These are phyloP conservation scores for Pleurotus salmoneostramineus DNA, from an alignment of 768 basidiomycete species.

Conservation along the genomic window DNA sequence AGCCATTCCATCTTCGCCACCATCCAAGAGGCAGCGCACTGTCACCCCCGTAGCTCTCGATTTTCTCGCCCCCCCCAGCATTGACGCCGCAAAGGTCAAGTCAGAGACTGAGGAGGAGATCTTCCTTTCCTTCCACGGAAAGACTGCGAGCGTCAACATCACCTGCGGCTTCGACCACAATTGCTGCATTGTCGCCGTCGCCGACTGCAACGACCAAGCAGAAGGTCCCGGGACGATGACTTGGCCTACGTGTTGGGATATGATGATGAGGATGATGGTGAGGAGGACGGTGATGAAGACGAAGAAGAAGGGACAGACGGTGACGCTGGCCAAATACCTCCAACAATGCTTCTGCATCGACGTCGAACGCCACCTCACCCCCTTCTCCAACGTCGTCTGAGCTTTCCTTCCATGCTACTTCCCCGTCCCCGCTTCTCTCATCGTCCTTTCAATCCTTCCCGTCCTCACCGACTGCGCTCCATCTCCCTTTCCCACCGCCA, in stretches of 20 bases:
- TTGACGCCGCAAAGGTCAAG: too few relatives aligned
- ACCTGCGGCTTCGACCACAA: background rate
- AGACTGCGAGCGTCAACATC: background rate
- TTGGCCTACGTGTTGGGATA: slow-evolving; percentile 3
- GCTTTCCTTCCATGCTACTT: background rate
- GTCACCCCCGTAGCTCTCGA: too few relatives aligned
- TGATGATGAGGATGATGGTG: background rate
- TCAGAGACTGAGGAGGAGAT: background rate
- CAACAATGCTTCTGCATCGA: background rate
- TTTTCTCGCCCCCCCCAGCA: too few relatives aligned
- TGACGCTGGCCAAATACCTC: background rate
- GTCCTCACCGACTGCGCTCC: slow-evolving; percentile 2
- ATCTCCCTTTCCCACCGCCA: slow-evolving; percentile 1
- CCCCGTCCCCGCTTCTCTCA: background rate
- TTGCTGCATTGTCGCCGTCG: background rate
- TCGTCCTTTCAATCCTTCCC: slow-evolving; percentile 1
- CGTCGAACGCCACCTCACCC: background rate
- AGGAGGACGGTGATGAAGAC: slow-evolving; percentile 3
- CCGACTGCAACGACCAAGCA: background rate
- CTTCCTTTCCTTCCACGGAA: background rate
- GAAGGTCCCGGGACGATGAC: background rate
- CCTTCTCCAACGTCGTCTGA: background rate
- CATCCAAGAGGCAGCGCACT: too few relatives aligned
- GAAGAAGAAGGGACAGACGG: slow-evolving; percentile 6
- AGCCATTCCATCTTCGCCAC: too few relatives aligned